phyloP scores from a whole-genome alignment of 352 stramenopile species.

The Pythium biforme region DNA sequence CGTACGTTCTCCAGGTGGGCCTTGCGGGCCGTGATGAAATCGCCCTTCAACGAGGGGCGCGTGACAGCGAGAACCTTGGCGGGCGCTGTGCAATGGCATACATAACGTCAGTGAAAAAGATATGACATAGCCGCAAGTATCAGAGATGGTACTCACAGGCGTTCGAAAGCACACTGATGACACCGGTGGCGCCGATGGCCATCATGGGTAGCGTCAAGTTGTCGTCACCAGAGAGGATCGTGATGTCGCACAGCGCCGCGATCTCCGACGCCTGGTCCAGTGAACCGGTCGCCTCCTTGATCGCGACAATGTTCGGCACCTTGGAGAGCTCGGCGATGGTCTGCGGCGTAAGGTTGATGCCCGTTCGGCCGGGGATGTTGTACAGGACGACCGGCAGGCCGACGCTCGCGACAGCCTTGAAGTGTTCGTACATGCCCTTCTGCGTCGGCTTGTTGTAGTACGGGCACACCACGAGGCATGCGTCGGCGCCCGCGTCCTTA shows the following conservation, averaged over 20 bases:
- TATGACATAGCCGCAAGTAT: too few species aligned
- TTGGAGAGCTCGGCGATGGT: conserved; percentile 92
- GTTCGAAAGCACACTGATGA: conserved; percentile 92
- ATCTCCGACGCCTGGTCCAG: conserved; percentile 88
- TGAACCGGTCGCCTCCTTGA: conserved; percentile 97
- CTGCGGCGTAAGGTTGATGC: conserved; percentile 93
- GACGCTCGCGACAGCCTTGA: conserved; percentile 85
- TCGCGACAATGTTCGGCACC: conserved; percentile 95
- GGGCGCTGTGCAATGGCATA: conserved; percentile 47
- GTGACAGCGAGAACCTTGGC: conserved; percentile 86
- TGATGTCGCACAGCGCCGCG: conserved; percentile 87
- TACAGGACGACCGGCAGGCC: conserved; percentile 95
- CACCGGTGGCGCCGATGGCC: conserved; percentile 83
- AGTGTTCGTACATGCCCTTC: conserved; percentile 93
- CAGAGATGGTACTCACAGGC: conserved; percentile 44
- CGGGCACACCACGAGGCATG: conserved; percentile 94
- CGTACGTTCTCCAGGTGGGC: conserved; percentile 84
- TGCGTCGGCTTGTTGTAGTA: conserved; percentile 99
- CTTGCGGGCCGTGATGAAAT: conserved; percentile 78
- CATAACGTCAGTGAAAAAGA: neutral
- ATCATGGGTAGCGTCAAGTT: conserved; percentile 90
- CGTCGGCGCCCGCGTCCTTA: conserved; percentile 93
- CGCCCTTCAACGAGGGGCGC: conserved; percentile 68
- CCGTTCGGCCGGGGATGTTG: conserved; percentile 97
- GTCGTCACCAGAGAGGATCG: conserved; percentile 90